These are phyloP conservation scores for Cystobasidium slooffiae DNA, from an alignment of 1,284 basidiomycete species.

Conservation along the genomic window DNA sequence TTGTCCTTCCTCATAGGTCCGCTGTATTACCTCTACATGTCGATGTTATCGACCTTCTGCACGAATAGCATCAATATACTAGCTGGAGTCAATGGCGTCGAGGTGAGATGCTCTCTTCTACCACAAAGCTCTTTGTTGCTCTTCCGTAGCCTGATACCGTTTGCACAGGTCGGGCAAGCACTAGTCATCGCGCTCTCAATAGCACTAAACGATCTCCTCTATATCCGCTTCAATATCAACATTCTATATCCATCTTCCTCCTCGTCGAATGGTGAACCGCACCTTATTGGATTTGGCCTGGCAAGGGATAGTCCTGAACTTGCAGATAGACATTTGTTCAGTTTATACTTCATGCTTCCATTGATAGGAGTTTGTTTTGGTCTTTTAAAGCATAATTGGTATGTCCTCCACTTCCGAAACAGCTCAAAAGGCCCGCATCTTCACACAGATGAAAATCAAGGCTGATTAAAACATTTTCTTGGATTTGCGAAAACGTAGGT, in stretches of 20 bases:
- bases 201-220: conserved; percentile 87
- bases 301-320: conserved; percentile 63
- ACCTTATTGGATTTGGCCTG: conserved; percentile 45
- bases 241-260: conserved; percentile 14
- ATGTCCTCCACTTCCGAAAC: conserved; percentile 14
- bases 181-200: conserved; percentile 89
- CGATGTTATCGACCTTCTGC: conserved; percentile 90
- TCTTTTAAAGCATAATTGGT: conserved; percentile 94
- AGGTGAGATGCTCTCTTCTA: conserved; percentile 59
- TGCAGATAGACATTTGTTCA: conserved; percentile 89
- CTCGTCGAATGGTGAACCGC: not conserved
- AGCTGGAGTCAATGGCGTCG: conserved; percentile 95
- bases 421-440: not conserved
- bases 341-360: conserved; percentile 94
- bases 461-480: not conserved
- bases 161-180: conserved; percentile 73
- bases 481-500: conserved; percentile 64
- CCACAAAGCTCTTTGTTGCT: not conserved
- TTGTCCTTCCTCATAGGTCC: conserved; percentile 66
- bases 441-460: conserved; percentile 26
- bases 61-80: conserved; percentile 99
- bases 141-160: not conserved
- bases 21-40: conserved; percentile 96
- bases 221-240: conserved; percentile 66
- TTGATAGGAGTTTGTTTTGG: conserved; percentile 86